Evolutionary conservation across 2,329 filamentous ascomycete species (phyloP), one percentile per base, ranked within the genome.

Genomic region (Waltergamsia citrina): DNA sequence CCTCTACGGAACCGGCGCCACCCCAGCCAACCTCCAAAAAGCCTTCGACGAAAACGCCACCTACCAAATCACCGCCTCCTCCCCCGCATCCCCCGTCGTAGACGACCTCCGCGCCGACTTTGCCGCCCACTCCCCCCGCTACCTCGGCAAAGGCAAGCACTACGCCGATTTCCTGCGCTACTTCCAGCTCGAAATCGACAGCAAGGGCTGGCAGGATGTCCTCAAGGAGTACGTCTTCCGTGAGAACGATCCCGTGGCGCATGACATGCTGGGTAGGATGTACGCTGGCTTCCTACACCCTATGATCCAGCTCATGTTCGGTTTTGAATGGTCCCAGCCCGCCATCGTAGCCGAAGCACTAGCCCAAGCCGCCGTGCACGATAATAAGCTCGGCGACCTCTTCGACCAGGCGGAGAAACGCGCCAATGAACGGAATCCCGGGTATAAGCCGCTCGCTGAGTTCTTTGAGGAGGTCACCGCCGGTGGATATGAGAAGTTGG

Each of bases 291-390:
- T 90, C 41, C 45, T 87, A 3, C 85, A 94, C 49, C 85, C 86
- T 3, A 60, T 92, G 12, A 88, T 94, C 41, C 85, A 94, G 51
- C 69, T 94, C 15, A 83, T 86, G 32, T 94, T 86, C 50, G 87
- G 83, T 5, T 52, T 94, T 23, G 86, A 94, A 51, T 94, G 86
- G 62, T 54, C 70, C 8, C 85, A 94, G 50, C 85, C 85, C 3
- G 82, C 82, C 24, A 77, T 94, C 38, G 68, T 94, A 19, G 85
- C 86, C 6, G 75, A 90, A 57, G 86, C 65, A 1, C 71, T 94
- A 14, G 85, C 87, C 1, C 80, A 93, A 59, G 67, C 81, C 2
- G 75, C 81, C 7, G 73, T 86, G 2, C 85, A 93, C 49, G 59
- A 66, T 6, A 58, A 67, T 28, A 69, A 70, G 54, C 63, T 81